These are phyloP conservation scores for Ceratobasidium sp. DNA, from an alignment of 1,284 basidiomycete species.

Conservation along the genomic window DNA sequence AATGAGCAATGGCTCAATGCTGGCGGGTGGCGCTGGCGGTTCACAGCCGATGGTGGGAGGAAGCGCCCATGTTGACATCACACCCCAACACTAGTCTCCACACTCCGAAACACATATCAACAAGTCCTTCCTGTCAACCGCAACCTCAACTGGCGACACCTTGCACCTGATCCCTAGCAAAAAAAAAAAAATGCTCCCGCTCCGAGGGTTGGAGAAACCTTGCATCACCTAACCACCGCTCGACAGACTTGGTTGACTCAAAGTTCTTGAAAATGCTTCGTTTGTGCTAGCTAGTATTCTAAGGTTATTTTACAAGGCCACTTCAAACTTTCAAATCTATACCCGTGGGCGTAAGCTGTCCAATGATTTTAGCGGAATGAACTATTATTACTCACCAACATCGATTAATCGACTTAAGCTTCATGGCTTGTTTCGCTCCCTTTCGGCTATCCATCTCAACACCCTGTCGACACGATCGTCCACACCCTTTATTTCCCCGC, in stretches of 20 bases:
- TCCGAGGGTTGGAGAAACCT: no score
- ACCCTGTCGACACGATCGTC: conserved; percentile 53
- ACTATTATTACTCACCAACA: not conserved
- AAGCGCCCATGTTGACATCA: conserved; percentile 23
- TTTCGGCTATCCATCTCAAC: conserved; percentile 6
- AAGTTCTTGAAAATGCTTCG: no score
- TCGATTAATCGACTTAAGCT: no score
- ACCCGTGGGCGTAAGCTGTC: no score
- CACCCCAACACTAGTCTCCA: not conserved
- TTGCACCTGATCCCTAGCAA: no score
- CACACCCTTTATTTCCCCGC: conserved; percentile 60
- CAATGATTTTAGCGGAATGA: no score
- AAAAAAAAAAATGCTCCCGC: no score
- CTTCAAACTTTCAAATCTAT: no score
- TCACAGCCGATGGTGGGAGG: conserved; percentile 6
- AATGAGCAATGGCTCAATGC: not conserved
- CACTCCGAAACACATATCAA: conserved; percentile 12
- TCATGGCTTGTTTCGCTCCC: not conserved
- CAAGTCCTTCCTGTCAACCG: not conserved
- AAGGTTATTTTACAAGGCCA: no score
- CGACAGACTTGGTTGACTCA: no score
- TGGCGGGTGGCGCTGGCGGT: not conserved
- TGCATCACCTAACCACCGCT: no score
- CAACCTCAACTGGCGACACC: not conserved
- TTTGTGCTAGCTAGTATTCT: no score